These are phyloP conservation scores for Mycena chlorophos DNA, from an alignment of 768 basidiomycete species.

Conservation along the genomic window DNA sequence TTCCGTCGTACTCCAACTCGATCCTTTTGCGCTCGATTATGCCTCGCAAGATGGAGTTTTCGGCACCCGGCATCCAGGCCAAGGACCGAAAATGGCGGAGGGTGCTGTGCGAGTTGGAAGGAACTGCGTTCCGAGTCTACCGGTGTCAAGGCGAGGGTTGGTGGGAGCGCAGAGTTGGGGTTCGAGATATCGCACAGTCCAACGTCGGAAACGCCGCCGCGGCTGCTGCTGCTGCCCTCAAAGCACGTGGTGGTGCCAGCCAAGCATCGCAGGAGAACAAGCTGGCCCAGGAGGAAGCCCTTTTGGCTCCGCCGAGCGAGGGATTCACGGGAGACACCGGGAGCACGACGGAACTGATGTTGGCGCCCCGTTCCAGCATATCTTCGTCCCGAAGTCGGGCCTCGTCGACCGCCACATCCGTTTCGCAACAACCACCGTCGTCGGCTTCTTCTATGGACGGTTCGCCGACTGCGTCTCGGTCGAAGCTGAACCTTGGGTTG, in stretches of 20 bases:
- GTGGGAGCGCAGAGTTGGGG: slow-evolving; percentile 80
- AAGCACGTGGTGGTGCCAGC: slow-evolving; percentile 22
- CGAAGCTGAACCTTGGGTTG: slow-evolving; percentile 43
- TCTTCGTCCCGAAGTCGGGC: slow-evolving; percentile 17
- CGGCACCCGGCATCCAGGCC: slow-evolving; percentile 79
- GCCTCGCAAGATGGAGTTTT: slow-evolving; percentile 93
- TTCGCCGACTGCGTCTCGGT: slow-evolving; percentile 31
- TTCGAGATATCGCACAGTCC: slow-evolving; percentile 52
- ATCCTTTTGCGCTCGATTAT: slow-evolving; percentile 81
- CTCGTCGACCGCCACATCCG: slow-evolving; percentile 6
- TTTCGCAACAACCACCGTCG: slow-evolving; percentile 19
- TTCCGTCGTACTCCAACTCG: slow-evolving; percentile 81
- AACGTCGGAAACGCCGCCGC: slow-evolving; percentile 25
- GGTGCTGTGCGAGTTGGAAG: slow-evolving; percentile 86
- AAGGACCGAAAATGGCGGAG: slow-evolving; percentile 91
- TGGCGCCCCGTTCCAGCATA: slow-evolving; percentile 19
- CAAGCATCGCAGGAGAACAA: slow-evolving; percentile 29
- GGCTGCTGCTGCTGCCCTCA: slow-evolving; percentile 23
- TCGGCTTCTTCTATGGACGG: slow-evolving; percentile 12
- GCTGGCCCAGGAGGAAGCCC: slow-evolving; percentile 27
- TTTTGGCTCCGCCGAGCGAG: slow-evolving; percentile 7
- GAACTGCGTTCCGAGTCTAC: slow-evolving; percentile 85
- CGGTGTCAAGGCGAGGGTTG: slow-evolving; percentile 53
- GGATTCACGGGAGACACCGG: slow-evolving; percentile 15
- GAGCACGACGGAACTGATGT: slow-evolving; percentile 22